A percentile compares a stretch with the other conserved stretches of the same genome.
These are phyloP conservation scores for Umbelopsis ramanniana DNA, from an alignment of 192 early-diverging fungal genomes.

Conservation along the genomic window DNA sequence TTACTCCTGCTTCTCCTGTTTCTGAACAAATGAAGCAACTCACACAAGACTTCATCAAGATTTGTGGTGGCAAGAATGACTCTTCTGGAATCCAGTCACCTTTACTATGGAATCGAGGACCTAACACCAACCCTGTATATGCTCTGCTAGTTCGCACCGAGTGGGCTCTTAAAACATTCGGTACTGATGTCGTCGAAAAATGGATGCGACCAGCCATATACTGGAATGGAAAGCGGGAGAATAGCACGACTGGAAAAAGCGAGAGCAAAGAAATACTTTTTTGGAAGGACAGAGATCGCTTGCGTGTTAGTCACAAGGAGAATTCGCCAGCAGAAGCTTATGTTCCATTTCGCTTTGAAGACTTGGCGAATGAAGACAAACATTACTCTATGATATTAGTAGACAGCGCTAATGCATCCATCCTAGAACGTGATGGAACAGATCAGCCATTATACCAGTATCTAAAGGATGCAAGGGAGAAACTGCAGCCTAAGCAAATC, in stretches of 20 bases:
- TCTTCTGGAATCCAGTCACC: slow-evolving; percentile 25
- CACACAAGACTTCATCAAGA: slow-evolving; percentile 43
- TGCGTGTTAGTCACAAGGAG: slow-evolving; percentile 57
- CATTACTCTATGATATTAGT: slow-evolving; percentile 60
- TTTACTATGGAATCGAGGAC: slow-evolving; percentile 60
- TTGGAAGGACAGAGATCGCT: slow-evolving; percentile 47
- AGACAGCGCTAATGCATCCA: slow-evolving; percentile 52
- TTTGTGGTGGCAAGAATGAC: slow-evolving; percentile 42
- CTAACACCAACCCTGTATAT: slow-evolving; percentile 64
- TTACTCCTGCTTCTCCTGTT: slow-evolving; percentile 50
- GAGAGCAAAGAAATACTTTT: slow-evolving; percentile 49
- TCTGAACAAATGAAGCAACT: slow-evolving; percentile 31
- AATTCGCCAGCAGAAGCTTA: slow-evolving; percentile 62
- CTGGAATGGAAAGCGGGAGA: slow-evolving; percentile 62
- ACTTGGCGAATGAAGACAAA: slow-evolving; percentile 14
- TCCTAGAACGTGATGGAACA: slow-evolving; percentile 41
- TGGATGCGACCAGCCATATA: slow-evolving; percentile 61
- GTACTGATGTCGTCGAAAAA: slow-evolving; percentile 28
- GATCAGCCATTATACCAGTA: slow-evolving; percentile 46
- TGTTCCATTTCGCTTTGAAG: slow-evolving; percentile 34
- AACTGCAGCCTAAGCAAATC: slow-evolving; percentile 49
- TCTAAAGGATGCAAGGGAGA: slow-evolving; percentile 48
- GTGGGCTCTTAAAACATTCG: slow-evolving; percentile 53
- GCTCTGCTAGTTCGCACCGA: slow-evolving; percentile 57
- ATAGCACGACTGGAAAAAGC: slow-evolving; percentile 27